Evolutionary conservation across 2,329 filamentous ascomycete species (phyloP).

Genomic region (Ambrosiella cleistominuta): DNA sequence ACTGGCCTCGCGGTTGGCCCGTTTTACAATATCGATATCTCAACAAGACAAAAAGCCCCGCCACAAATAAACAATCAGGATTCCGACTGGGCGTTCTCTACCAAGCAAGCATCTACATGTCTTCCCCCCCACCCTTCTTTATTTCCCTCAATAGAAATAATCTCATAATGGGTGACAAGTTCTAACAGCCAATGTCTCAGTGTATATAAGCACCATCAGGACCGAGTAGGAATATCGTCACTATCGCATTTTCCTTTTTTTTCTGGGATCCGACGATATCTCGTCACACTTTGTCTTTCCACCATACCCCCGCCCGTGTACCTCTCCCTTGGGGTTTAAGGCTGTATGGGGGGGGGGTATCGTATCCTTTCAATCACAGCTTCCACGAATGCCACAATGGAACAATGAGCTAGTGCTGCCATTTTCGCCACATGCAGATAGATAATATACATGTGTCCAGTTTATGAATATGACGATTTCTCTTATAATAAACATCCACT

Average conservation of each 20-base stretch:
- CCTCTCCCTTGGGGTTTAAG: background rate
- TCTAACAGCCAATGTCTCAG: background rate
- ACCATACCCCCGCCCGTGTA: background rate
- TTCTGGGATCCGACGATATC: background rate
- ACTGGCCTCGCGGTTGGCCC: no score
- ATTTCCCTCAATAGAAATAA: background rate
- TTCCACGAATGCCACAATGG: background rate
- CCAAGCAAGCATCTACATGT: background rate
- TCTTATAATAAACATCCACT: background rate
- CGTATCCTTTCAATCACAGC: background rate
- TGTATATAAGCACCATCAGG: background rate
- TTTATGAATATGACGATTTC: background rate
- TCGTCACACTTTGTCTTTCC: background rate
- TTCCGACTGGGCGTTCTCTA: background rate
- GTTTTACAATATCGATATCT: background rate
- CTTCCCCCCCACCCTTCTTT: background rate
- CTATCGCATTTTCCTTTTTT: background rate
- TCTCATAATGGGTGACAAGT: background rate
- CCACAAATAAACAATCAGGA: no score
- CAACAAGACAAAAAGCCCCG: no score
- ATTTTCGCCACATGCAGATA: background rate
- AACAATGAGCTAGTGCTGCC: background rate
- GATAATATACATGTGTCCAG: background rate
- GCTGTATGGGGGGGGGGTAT: background rate
- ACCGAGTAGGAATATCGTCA: background rate